Conservation (phyloP, 306 rosid species). For the Quercus parvula region DNA sequence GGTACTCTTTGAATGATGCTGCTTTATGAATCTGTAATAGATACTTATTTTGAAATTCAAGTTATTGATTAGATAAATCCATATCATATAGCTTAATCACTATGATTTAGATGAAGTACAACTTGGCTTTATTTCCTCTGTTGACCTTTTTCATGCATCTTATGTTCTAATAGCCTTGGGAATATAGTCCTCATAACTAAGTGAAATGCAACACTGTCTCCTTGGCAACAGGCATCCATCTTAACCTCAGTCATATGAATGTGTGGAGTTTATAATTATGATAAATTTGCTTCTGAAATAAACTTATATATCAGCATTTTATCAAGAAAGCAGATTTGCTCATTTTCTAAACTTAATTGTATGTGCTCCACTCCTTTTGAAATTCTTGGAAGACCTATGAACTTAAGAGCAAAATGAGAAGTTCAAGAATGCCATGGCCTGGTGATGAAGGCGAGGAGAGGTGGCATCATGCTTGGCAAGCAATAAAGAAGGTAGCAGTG, state of each 20-base stretch:
- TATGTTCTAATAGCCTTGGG: too few relatives aligned
- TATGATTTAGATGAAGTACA: not conserved
- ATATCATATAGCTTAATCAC: not conserved
- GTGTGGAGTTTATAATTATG: not conserved
- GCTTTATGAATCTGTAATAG: not conserved
- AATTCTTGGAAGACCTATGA: constrained; percentile 9
- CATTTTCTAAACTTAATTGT: not conserved
- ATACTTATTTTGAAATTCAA: not conserved
- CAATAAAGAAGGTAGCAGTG: constrained; percentile 32
- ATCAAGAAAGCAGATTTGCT: not conserved
- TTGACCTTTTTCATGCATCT: too few relatives aligned
- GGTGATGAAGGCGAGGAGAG: constrained; percentile 32
- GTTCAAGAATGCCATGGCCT: constrained; percentile 32
- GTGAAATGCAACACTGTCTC: not conserved
- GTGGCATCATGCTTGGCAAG: constrained; percentile 37
- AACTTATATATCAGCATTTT: not conserved
- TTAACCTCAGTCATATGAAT: not conserved
- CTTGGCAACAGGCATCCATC: not conserved
- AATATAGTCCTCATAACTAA: not conserved
- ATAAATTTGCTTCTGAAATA: not conserved
- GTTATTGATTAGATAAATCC: not conserved
- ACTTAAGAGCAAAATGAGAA: constrained; percentile 24
- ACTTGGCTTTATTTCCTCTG: not conserved
- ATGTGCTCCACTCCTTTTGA: not conserved
- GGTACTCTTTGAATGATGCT: not conserved